Conservation (phyloP, 2,329 filamentous ascomycete species). For the Neophaeococcomyces aloes region DNA sequence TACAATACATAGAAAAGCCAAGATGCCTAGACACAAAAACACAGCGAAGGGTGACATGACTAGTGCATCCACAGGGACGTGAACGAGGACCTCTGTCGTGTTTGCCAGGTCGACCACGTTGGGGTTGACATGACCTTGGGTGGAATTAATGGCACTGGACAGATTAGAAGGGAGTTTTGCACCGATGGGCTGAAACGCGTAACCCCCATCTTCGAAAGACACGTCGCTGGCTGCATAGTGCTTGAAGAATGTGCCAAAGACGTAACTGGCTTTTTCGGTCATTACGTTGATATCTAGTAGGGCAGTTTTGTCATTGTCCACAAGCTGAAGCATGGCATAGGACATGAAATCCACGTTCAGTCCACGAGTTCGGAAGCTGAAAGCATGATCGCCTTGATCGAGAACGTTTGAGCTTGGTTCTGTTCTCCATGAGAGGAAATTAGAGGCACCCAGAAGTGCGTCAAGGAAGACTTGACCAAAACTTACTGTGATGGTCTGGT, state of each 20-base stretch:
- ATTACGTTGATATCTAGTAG: neutral
- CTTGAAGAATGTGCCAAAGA: conserved; percentile 11
- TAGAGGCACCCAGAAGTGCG: conserved; percentile 7
- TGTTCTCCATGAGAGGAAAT: neutral
- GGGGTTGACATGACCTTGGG: neutral
- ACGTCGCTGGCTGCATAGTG: conserved; percentile 9
- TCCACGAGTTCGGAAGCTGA: conserved; percentile 9
- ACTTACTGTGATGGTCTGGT: conserved; percentile 7
- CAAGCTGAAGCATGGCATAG: conserved; percentile 5
- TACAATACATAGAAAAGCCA: neutral
- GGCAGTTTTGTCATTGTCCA: neutral
- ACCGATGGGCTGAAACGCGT: conserved; percentile 10
- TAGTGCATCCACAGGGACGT: neutral
- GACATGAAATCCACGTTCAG: conserved; percentile 12
- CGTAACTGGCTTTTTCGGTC: conserved; percentile 5
- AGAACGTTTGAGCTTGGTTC: conserved; percentile 2
- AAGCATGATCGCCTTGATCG: conserved; percentile 5
- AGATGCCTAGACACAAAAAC: neutral
- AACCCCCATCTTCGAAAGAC: conserved; percentile 6
- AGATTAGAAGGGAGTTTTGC: conserved; percentile 7
- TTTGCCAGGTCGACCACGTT: neutral
- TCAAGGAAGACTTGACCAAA: conserved; percentile 10
- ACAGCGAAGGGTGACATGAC: neutral
- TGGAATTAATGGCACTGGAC: neutral
- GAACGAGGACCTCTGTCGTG: neutral